Base-by-base conservation (phyloP, 2,329 filamentous ascomycete species). In the Pseudocercospora ulei region DNA sequence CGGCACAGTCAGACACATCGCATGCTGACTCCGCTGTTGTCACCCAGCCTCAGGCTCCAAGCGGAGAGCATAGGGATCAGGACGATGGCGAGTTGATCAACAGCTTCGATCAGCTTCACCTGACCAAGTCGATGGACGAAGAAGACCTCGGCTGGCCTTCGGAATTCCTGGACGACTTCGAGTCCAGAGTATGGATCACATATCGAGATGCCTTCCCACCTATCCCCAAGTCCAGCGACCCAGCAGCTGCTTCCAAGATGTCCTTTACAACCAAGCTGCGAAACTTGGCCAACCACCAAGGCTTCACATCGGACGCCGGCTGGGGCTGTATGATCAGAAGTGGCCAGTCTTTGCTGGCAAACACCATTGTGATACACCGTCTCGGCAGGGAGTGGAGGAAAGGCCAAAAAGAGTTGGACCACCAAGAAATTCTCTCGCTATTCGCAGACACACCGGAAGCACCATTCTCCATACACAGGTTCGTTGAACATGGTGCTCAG, bases 311-410 rank as follows among this genome's bases (percentile, higher is more conserved):
- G 1, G 90, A 98, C 60, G 87, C 84, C 6, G 90, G 90, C 35
- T 98, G 92, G 86, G 90, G 90, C 0, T 98, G 90, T 58, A 98
- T 98, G 90, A 96, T 98, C 53, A 72, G 90, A 43, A 95, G 88
- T 4, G 90, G 90, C 3, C 90, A 98, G 65, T 88, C 84, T 55
- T 70, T 98, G 16, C 68, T 98, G 26, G 88, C 88, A 28, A 98
- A 96, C 62, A 73, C 88, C 1, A 69, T 96, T 53, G 65, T 76
- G 11, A 71, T 82, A 39, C 65, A 87, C 31, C 69, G 73, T 24
- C 65, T 95, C 13, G 88, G 90, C 12, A 76, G 90, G 72, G 86
- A 80, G 46, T 95, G 88, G 88, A 75, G 85, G 48, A 71, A 79
- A 48, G 75, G 76, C 11, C 65, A 66, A 25, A 60, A 62, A 16